Evolutionary conservation across 2,329 filamentous ascomycete genomes (phyloP).

Genomic region (Aspergillus felis): DNA sequence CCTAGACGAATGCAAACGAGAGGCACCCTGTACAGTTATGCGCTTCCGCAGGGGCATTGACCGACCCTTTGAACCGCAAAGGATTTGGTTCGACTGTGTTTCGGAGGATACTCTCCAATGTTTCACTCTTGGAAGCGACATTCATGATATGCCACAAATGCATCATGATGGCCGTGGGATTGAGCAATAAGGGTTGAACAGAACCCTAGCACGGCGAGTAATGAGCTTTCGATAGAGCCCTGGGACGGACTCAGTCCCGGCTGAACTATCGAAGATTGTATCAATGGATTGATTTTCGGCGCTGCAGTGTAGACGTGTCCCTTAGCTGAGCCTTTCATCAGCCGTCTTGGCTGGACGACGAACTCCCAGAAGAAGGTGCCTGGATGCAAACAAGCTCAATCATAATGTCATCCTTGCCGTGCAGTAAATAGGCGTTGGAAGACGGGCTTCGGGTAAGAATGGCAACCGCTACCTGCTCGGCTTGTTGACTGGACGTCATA

Average conservation of each 20-base stretch:
- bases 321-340: neutral
- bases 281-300: neutral
- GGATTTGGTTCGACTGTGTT: neutral
- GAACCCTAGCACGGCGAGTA: neutral
- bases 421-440: slow-evolving; percentile 21
- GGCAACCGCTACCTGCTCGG: slow-evolving; percentile 34
- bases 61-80: neutral
- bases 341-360: slow-evolving; percentile 17
- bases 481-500: slow-evolving; percentile 30
- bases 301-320: neutral
- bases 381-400: slow-evolving; percentile 36
- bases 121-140: neutral
- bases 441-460: slow-evolving; percentile 33
- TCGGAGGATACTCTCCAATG: neutral
- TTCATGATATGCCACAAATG: neutral
- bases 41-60: neutral
- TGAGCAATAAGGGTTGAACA: neutral
- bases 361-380: slow-evolving; percentile 27
- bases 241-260: neutral
- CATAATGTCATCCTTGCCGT: slow-evolving; percentile 27
- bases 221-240: neutral
- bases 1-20: neutral
- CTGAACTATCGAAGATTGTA: neutral
- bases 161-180: neutral
- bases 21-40: neutral